A percentile compares a stretch with the other conserved stretches of the same genome.
Conservation (phyloP, 2,329 filamentous ascomycete genomes). For the Thyridium curvatum region DNA sequence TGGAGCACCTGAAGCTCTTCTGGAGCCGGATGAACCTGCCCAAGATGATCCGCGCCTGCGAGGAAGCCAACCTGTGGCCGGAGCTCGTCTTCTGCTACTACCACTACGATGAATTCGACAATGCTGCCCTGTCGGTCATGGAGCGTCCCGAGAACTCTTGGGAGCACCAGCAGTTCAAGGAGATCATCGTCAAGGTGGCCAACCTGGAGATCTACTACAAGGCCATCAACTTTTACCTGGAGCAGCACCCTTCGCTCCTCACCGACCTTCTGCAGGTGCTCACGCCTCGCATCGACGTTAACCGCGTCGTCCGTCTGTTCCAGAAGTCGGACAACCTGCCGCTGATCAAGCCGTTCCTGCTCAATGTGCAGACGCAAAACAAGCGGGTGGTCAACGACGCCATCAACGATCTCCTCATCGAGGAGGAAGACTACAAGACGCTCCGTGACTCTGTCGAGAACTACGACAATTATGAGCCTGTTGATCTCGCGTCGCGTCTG, state of each 20-base stretch:
- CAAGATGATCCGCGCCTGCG: conserved; percentile 88
- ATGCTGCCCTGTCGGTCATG: conserved; percentile 95
- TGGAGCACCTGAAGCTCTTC: conserved; percentile 99
- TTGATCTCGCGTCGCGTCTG: conserved; percentile 82
- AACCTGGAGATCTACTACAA: conserved; percentile 99
- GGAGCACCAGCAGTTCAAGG: conserved; percentile 99
- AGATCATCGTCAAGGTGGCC: conserved; percentile 94
- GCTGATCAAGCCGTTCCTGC: conserved; percentile 95
- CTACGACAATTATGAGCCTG: conserved; percentile 97
- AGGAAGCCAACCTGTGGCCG: conserved; percentile 94
- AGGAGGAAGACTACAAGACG: conserved; percentile 99
- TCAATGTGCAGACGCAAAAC: conserved; percentile 94
- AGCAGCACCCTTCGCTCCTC: conserved; percentile 90
- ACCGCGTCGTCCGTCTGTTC: conserved; percentile 98
- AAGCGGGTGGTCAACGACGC: conserved; percentile 97
- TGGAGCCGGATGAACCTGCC: conserved; percentile 97
- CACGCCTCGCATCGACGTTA: conserved; percentile 92
- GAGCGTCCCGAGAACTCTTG: conserved; percentile 95
- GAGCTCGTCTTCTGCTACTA: conserved; percentile 97
- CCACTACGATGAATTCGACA: conserved; percentile 98
- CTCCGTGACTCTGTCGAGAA: conserved; percentile 95
- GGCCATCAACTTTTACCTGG: conserved; percentile 91
- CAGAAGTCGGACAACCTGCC: conserved; percentile 97
- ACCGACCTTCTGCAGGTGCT: conserved; percentile 92
- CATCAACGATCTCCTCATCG: conserved; percentile 94